These are phyloP conservation scores for Arachnomyces sp. DNA, from an alignment of 2,329 filamentous ascomycete species.

Conservation along the genomic window DNA sequence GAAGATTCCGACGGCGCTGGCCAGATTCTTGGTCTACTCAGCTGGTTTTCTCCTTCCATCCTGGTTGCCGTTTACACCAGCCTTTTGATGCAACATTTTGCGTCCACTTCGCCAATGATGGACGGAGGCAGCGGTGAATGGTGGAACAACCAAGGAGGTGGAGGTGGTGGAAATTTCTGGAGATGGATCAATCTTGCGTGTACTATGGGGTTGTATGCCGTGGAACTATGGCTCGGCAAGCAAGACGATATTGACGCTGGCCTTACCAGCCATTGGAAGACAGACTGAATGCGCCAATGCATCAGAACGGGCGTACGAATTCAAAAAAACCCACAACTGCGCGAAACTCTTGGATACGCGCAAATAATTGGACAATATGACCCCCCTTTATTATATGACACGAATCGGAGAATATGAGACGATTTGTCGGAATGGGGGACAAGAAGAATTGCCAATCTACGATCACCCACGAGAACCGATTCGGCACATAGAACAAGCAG, in stretches of 20 bases:
- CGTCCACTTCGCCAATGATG: conserved; percentile 54
- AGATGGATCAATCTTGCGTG: conserved; percentile 86
- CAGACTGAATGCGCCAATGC: conserved; percentile 52
- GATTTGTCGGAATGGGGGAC: not conserved
- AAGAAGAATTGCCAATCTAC: too few species aligned
- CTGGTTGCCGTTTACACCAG: conserved; percentile 95
- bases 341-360: too few species aligned
- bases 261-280: conserved; percentile 81
- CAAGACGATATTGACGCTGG: conserved; percentile 60
- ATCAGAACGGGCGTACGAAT: too few species aligned
- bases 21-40: conserved; percentile 71
- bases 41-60: conserved; percentile 91
- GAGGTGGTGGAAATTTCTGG: conserved; percentile 79
- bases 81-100: conserved; percentile 89
- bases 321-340: too few species aligned
- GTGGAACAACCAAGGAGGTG: conserved; percentile 83
- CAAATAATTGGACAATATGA: too few species aligned
- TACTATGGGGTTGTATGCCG: conserved; percentile 81
- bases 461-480: too few species aligned
- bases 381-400: not conserved
- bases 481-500: too few species aligned
- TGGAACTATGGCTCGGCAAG: conserved; percentile 81
- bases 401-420: not conserved
- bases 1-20: conserved; percentile 79
- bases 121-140: conserved; percentile 50